phyloP scores from a whole-genome alignment of 768 basidiomycete species.

The Scleroderma bovista region DNA sequence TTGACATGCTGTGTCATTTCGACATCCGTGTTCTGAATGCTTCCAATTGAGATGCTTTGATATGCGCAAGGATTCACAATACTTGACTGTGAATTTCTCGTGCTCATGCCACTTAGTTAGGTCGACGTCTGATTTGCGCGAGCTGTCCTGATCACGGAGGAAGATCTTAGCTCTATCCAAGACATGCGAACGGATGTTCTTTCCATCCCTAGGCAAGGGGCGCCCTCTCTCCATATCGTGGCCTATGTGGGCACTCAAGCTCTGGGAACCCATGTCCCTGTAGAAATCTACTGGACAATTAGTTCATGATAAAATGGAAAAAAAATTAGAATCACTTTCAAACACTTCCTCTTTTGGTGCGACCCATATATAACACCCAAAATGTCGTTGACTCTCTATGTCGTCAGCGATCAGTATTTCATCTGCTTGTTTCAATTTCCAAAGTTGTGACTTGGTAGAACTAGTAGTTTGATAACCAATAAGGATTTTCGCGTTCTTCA shows the following conservation, averaged over 20 bases:
- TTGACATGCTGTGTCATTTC: conserved; percentile 45
- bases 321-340: too few species aligned
- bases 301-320: not conserved
- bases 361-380: conserved; percentile 62
- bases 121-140: conserved; percentile 43
- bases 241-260: conserved; percentile 61
- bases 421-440: conserved; percentile 45
- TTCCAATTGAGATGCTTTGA: too few species aligned
- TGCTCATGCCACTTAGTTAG: conserved; percentile 52
- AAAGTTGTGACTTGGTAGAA: conserved; percentile 40
- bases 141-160: conserved; percentile 74
- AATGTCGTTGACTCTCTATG: conserved; percentile 64
- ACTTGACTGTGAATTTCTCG: conserved; percentile 58
- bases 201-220: conserved; percentile 26
- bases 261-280: conserved; percentile 58
- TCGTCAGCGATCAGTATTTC: conserved; percentile 81
- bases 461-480: conserved; percentile 66
- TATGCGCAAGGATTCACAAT: conserved; percentile 53
- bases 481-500: conserved; percentile 65
- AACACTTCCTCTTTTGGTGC: conserved; percentile 85
- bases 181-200: conserved; percentile 50
- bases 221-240: conserved; percentile 54
- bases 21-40: too few species aligned
- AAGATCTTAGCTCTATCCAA: conserved; percentile 80
- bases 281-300: conserved; percentile 53